phyloP scores from a whole-genome alignment of 2,329 filamentous ascomycete species.

The Dactylonectria macrodidyma region DNA sequence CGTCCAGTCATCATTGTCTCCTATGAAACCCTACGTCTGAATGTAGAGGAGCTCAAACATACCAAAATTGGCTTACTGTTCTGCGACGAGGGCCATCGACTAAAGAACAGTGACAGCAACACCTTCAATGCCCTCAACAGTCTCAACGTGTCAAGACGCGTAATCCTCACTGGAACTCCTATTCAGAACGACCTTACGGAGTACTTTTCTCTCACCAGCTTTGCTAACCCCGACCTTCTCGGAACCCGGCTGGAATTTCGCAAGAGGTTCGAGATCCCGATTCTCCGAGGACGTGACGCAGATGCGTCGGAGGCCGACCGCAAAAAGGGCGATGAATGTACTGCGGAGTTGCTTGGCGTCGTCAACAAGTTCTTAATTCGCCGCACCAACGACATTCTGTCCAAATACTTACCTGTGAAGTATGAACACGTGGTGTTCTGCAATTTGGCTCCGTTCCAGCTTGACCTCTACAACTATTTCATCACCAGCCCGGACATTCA shows the following conservation, averaged over 20 bases:
- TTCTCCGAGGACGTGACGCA: slow-evolving; percentile 91
- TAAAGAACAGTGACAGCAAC: slow-evolving; percentile 97
- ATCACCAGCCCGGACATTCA: slow-evolving; percentile 96
- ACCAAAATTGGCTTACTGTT: slow-evolving; percentile 93
- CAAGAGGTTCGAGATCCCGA: slow-evolving; percentile 94
- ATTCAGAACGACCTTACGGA: slow-evolving; percentile 99
- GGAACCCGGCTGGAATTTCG: slow-evolving; percentile 92
- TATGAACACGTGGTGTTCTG: slow-evolving; percentile 99
- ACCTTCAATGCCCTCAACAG: slow-evolving; percentile 93
- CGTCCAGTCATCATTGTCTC: slow-evolving; percentile 97
- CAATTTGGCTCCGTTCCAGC: slow-evolving; percentile 92
- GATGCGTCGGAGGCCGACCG: slow-evolving; percentile 88
- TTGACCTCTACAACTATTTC: slow-evolving; percentile 96
- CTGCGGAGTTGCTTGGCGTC: slow-evolving; percentile 83
- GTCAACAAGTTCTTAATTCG: slow-evolving; percentile 99
- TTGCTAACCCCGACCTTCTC: slow-evolving; percentile 93
- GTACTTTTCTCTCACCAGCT: slow-evolving; percentile 96
- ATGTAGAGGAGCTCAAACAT: slow-evolving; percentile 90
- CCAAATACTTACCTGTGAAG: slow-evolving; percentile 97
- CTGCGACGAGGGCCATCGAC: slow-evolving; percentile 95
- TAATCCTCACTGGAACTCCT: slow-evolving; percentile 96
- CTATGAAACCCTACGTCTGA: slow-evolving; percentile 93
- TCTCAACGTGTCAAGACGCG: slow-evolving; percentile 89
- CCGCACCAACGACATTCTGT: slow-evolving; percentile 96
- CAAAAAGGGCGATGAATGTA: slow-evolving; percentile 85